These are phyloP conservation scores for Lenzites betulinus DNA, from an alignment of 768 basidiomycete genomes.

Conservation along the genomic window DNA sequence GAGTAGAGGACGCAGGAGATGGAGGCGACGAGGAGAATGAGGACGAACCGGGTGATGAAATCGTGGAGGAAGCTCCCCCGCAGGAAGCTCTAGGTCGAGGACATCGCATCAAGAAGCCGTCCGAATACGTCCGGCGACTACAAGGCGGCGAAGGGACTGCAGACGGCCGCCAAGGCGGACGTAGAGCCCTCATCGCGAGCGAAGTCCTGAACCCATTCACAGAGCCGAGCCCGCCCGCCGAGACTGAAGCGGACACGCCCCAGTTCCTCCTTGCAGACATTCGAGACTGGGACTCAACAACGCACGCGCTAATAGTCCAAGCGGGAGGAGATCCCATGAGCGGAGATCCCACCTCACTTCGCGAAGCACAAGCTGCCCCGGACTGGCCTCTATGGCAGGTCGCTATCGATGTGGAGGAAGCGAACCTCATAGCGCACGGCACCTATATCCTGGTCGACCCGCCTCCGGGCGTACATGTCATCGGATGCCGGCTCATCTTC, in stretches of 20 bases:
- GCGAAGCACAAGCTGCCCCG: slow-evolving; percentile 27
- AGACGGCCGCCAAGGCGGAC: background rate
- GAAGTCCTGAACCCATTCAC: too few relatives aligned
- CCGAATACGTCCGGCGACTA: background rate
- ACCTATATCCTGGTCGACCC: slow-evolving; percentile 11
- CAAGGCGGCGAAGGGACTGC: background rate
- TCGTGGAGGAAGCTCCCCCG: too few relatives aligned
- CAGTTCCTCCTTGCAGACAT: background rate
- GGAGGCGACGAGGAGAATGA: too few relatives aligned
- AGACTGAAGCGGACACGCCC: background rate
- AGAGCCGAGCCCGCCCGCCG: background rate
- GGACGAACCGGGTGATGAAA: too few relatives aligned
- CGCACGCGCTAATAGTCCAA: background rate
- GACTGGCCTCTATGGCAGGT: background rate
- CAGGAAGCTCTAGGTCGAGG: background rate
- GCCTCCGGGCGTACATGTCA: slow-evolving; percentile 11
- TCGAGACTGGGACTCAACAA: too few relatives aligned
- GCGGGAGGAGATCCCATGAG: too few relatives aligned
- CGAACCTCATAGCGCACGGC: background rate
- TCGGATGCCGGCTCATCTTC: background rate
- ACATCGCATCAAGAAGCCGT: slow-evolving; percentile 3
- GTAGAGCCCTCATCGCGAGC: background rate
- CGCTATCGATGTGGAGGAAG: slow-evolving; percentile 20
- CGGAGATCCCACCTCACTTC: background rate
- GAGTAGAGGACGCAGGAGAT: too few relatives aligned